Base-by-base conservation (phyloP, 345 rosid genomes). In the Rhizophora apiculata region DNA sequence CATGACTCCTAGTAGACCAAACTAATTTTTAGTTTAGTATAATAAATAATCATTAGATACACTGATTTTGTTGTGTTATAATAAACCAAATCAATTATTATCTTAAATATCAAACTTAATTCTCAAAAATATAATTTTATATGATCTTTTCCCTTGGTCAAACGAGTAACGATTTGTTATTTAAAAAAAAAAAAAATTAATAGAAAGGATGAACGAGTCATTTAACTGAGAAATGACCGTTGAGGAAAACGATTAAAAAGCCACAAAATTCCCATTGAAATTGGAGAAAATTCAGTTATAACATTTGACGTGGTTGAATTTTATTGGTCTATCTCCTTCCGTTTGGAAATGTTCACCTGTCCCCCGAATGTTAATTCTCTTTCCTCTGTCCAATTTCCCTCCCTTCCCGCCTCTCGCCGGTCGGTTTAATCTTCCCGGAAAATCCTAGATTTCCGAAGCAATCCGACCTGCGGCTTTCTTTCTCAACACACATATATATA, bases 401-500 rank as follows among this genome's bases (percentile, higher is more conserved):
- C 49, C 39, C 18, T 16, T 48, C 56, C 65, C 46, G 8, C 24
- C 16, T 29, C 65, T 69, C 70, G 70, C 69, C 76, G 88, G 84
- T 69, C 84, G 82, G 79, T 76, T 49, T 65, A 59, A 68, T 68
- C 75, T 67, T 77, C 81, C 71, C 82, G 79, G 63, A 71, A 76
- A 68, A 71, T 32, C 52, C 11, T 55, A 59, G 8, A 57, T 63
- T 70, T 68, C 86, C 82, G 80, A 67, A 19, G 60, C 56, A 59
- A 65, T 74, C 79, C 75, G 80, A 51, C 65, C 77, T 30, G 48
- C 69, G 31, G 48, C 5, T 43, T 43, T 15, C 49, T 13, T 43
- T 15, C 19, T 43, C 5, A 43, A 13, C 49, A 11, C 24, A 24
- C 24, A 24, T 1, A 24, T 24, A 24, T 11, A 24, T 1, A 24